phyloP scores from a whole-genome alignment of 2,329 filamentous ascomycete species.

The Alternaria gansuensis region DNA sequence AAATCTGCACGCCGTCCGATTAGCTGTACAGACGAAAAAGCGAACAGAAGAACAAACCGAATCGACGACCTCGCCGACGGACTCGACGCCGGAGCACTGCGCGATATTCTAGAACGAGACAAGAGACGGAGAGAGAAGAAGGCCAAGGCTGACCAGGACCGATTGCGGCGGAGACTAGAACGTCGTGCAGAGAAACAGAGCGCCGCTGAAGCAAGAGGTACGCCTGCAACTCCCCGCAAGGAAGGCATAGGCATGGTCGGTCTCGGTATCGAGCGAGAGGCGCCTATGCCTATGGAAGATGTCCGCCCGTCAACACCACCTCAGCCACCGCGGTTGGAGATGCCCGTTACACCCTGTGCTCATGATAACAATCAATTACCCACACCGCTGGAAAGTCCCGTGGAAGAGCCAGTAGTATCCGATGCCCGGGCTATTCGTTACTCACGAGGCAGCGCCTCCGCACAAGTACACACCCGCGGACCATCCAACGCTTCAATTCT shows the following conservation, averaged over 20 bases:
- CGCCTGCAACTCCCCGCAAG: conserved; percentile 68
- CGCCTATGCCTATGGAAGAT: conserved; percentile 65
- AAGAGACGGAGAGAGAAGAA: conserved; percentile 80
- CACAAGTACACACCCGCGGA: conserved; percentile 58
- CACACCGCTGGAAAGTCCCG: conserved; percentile 54
- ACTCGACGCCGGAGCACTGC: conserved; percentile 81
- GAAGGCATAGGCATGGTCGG: conserved; percentile 53
- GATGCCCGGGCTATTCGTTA: conserved; percentile 60
- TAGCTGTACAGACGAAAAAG: conserved; percentile 59
- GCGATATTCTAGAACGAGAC: conserved; percentile 91
- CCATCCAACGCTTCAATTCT: conserved; percentile 64
- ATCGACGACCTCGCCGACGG: conserved; percentile 80
- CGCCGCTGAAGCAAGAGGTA: conserved; percentile 64
- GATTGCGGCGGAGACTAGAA: conserved; percentile 70
- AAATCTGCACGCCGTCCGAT: conserved; percentile 60
- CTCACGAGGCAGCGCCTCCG: conserved; percentile 58
- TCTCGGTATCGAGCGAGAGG: conserved; percentile 66
- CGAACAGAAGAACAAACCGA: conserved; percentile 65
- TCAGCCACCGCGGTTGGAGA: conserved; percentile 32
- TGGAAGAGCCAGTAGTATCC: conserved; percentile 59
- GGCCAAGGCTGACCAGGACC: conserved; percentile 72
- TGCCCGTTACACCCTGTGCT: conserved; percentile 30
- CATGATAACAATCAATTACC: conserved; percentile 42
- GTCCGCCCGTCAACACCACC: conserved; percentile 52
- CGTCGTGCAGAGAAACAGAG: conserved; percentile 70